A percentile compares a stretch with the other conserved stretches of the same genome.
Evolutionary conservation across 2,329 filamentous ascomycete genomes (phyloP).

Genomic region (Claviceps pazoutovae): DNA sequence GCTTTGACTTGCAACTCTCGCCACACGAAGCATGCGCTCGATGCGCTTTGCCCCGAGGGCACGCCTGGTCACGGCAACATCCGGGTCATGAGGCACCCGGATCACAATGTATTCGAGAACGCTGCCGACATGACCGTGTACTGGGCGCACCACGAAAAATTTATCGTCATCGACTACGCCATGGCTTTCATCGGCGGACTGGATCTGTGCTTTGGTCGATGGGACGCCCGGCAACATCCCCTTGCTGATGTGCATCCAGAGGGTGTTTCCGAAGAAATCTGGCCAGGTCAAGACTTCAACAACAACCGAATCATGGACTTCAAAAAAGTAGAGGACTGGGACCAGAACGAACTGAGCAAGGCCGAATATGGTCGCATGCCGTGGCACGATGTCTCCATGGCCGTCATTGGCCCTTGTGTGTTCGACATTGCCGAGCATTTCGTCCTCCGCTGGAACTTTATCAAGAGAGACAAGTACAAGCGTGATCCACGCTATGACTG

Average conservation of each 20-base stretch:
- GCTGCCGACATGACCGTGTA: constrained; percentile 93
- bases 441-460: constrained; percentile 86
- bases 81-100: constrained; percentile 74
- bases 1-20: constrained; percentile 82
- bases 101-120: constrained; percentile 91
- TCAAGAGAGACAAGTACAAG: constrained; percentile 97
- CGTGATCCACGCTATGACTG: constrained; percentile 72
- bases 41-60: constrained; percentile 67
- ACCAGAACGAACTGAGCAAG: constrained; percentile 83
- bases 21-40: constrained; percentile 81
- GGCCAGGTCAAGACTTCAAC: constrained; percentile 95
- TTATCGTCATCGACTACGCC: constrained; percentile 85
- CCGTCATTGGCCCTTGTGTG: constrained; percentile 73
- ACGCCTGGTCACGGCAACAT: constrained; percentile 79
- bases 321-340: constrained; percentile 80
- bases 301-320: constrained; percentile 97
- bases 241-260: constrained; percentile 79
- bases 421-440: constrained; percentile 96
- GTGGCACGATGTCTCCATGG: constrained; percentile 95
- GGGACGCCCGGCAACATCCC: constrained; percentile 77
- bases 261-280: constrained; percentile 69
- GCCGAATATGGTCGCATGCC: constrained; percentile 90
- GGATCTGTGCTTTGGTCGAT: constrained; percentile 89
- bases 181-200: constrained; percentile 88
- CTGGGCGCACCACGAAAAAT: constrained; percentile 97